These are phyloP conservation scores for Paragyromitra xinjiangensis DNA, from an alignment of 495 filamentous ascomycete species.

Conservation along the genomic window DNA sequence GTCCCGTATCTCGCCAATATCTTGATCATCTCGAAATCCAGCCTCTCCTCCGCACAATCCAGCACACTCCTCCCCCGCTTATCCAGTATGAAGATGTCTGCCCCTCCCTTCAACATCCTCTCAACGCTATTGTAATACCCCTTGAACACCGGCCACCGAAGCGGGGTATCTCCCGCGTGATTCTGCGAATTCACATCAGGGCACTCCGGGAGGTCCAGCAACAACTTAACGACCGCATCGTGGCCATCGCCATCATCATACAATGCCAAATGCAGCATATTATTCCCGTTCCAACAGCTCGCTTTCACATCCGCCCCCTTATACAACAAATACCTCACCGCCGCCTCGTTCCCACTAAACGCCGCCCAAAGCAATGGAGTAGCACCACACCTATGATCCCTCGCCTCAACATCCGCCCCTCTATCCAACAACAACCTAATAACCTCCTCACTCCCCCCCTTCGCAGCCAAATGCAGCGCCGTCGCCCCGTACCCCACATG, in stretches of 20 bases:
- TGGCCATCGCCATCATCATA: neutral
- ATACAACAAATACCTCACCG: neutral
- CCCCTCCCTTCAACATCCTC: neutral
- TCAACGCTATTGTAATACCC: neutral
- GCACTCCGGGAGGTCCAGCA: neutral
- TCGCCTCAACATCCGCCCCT: neutral
- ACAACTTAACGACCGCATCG: constrained; percentile 1
- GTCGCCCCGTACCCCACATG: constrained; percentile 1
- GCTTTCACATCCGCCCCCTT: constrained; percentile 8
- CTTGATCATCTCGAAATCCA: constrained; percentile 24
- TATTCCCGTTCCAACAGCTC: constrained; percentile 5
- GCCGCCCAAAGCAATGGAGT: constrained; percentile 38
- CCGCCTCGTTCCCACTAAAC: constrained; percentile 13
- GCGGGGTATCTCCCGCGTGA: constrained; percentile 4
- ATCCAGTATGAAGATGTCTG: constrained; percentile 4
- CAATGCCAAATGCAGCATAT: constrained; percentile 15
- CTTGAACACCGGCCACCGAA: constrained; percentile 12
- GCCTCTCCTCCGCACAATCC: constrained; percentile 6
- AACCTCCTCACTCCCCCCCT: neutral
- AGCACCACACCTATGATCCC: neutral
- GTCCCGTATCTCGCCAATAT: constrained; percentile 14
- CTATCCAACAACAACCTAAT: neutral
- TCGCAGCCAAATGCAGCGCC: constrained; percentile 19
- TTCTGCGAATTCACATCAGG: constrained; percentile 7
- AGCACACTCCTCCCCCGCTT: neutral